Evolutionary conservation across 352 stramenopile genomes (phyloP), one percentile per base, ranked within the genome.

Genomic region (Phytopythium montanum): DNA sequence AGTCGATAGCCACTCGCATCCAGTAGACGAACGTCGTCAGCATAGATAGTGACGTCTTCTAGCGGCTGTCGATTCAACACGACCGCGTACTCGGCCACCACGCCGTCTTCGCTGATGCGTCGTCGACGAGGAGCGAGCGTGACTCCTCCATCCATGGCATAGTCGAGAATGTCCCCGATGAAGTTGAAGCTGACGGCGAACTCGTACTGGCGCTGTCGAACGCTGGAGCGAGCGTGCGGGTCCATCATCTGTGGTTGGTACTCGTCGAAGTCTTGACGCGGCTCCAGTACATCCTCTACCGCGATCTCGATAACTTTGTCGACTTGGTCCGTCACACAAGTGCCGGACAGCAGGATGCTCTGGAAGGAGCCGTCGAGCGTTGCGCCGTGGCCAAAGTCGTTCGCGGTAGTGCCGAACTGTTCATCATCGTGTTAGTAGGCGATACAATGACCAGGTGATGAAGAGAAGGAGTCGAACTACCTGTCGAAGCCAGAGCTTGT

Each of bases 401-500:
- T 79, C 4, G 65, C 75, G 0, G 79, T 86, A 13, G 73, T 83
- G 4, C 84, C 84, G 41, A 93, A 91, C 77, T 87, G 38, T 10
- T 26, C 19, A 44, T 12, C 26, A 23, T 8, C 19, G 3, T 13
- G 38, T 25, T 14, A 46, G 8, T 14, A 41, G 31, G 8, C 19
- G 8, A 49, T 26, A 49, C 42, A 34, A 34, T 10, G 5, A 34
- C 31, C 9, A 9, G 31, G 31, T 34, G n/a, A n/a, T n/a, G n/a
- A n/a, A n/a, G n/a, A n/a, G n/a, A 34, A 9, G 31, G 23, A 4
- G 10, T 4, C n/a, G 1, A 12, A n/a, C 4, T 61, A 83, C 76
- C 70, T 92, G 83, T 49, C 84, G 66, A n/a, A 66, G 62, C 83
- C 83, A 93, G 5, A 86, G 38, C 42, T 91, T 91, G 7, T 72